These are phyloP conservation scores for Inonotus obliquus DNA, from an alignment of 1,284 basidiomycete genomes.

Conservation along the genomic window DNA sequence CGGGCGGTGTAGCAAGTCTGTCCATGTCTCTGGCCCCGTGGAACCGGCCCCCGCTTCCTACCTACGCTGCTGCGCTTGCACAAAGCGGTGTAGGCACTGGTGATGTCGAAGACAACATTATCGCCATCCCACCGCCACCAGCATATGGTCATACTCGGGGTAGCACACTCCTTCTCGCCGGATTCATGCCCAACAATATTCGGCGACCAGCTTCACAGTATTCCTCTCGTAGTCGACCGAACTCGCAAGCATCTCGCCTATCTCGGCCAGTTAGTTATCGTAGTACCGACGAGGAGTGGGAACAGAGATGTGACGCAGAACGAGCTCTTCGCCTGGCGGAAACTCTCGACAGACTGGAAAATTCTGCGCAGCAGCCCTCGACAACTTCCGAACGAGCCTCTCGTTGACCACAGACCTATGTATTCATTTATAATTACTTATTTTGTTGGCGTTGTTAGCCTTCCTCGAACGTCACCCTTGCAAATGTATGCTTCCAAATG, in stretches of 20 bases:
- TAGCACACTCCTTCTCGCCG: conserved; percentile 55
- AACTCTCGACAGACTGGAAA: conserved; percentile 49
- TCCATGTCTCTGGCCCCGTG: conserved; percentile 56
- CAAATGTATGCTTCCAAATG: too few species aligned
- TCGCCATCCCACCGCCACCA: conserved; percentile 63
- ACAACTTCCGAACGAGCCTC: not conserved
- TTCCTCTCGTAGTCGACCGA: conserved; percentile 23
- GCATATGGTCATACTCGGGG: conserved; percentile 69
- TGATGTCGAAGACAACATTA: conserved; percentile 64
- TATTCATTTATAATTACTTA: not conserved
- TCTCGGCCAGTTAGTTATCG: conserved; percentile 48
- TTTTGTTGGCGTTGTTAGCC: not conserved
- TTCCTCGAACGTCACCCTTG: too few species aligned
- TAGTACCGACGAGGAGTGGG: conserved; percentile 53
- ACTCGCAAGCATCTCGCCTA: conserved; percentile 18
- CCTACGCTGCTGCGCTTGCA: conserved; percentile 64
- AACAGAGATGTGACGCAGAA: conserved; percentile 48
- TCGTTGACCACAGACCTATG: not conserved
- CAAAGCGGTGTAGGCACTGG: conserved; percentile 66
- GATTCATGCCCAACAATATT: conserved; percentile 45
- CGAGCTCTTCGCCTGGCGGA: conserved; percentile 50
- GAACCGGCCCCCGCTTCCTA: conserved; percentile 65
- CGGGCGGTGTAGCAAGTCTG: conserved; percentile 21
- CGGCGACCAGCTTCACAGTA: conserved; percentile 29
- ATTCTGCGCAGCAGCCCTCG: not conserved